Evolutionary conservation across 495 filamentous ascomycete genomes (phyloP).

Genomic region (Peziza echinospora): DNA sequence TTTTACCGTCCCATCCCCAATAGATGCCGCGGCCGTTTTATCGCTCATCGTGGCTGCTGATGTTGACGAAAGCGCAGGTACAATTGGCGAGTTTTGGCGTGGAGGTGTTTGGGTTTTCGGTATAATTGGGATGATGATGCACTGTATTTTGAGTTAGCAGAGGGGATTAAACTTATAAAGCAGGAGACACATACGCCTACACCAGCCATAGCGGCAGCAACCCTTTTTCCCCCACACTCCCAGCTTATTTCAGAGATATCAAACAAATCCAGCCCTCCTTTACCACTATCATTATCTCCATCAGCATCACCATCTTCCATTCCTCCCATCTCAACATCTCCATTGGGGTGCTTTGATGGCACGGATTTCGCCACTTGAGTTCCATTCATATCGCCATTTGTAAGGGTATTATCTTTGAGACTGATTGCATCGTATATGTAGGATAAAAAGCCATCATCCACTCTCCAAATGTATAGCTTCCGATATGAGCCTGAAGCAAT

Average conservation of each 20-base stretch:
- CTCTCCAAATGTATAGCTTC: not conserved
- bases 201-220: not conserved
- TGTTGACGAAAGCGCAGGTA: too few species aligned
- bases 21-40: too few species aligned
- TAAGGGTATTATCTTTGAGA: not conserved
- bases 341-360: too few species aligned
- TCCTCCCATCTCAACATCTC: not conserved
- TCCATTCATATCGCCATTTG: not conserved
- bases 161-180: not conserved
- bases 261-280: not conserved
- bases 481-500: not conserved
- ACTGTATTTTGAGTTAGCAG: too few species aligned
- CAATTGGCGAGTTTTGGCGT: too few species aligned
- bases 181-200: not conserved
- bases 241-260: not conserved
- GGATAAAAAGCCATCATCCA: not conserved
- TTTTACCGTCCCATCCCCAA: too few species aligned
- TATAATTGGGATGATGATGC: too few species aligned
- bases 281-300: not conserved
- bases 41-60: too few species aligned
- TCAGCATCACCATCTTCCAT: slow-evolving; percentile 4
- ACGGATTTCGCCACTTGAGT: not conserved
- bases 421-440: not conserved
- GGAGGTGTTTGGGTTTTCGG: too few species aligned
- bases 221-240: not conserved